Base-by-base conservation (phyloP, 371 early-diverging fungal species). In the Conidiobolus incongruus region DNA sequence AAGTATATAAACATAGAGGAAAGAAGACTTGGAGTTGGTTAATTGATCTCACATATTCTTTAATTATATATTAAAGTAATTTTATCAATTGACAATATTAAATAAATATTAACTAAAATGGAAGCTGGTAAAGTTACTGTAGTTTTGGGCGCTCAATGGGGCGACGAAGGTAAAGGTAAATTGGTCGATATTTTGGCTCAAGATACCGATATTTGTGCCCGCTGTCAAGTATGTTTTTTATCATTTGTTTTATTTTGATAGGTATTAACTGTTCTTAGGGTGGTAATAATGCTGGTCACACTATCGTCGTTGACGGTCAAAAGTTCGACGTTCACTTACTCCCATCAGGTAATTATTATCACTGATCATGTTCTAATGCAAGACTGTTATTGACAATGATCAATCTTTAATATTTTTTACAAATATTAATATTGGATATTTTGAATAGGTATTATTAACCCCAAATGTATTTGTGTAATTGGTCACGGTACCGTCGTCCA, bases 131-230 rank as follows among this genome's bases (percentile, higher is more conserved):
- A 45, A 15, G 56, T 69, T 26, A 65, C 75, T 47, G 76, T 77
- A 37, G 84, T 86, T 10, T 72, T 87, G 43, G 88, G 96, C 43
- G 62, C 83, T 44, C 90, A 91, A 62, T 95, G 94, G 94, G 96
- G 96, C 49, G 96, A 95, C 56, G 96, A 95, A 55, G 96, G 96
- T 53, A 95, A 93, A 64, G 96, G 96, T 40, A 95, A 95, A 59
- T 75, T 95, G 32, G 85, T 84, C 37, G 94, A 95, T 54, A 71
- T 93, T 47, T 71, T 95, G 38, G 78, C 86, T 41, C 77, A 70
- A 56, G 72, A 81, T 49, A 79, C 80, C 21, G 94, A 95, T 51
- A 61, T 95, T 47, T 84, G 86, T 52, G 84, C 82, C 48, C 78
- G 95, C 46, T 89, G 87, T 61, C 86, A 84, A 63, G 81, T 82